phyloP scores from a whole-genome alignment of 768 basidiomycete species.

The Tubosaeta sp. region DNA sequence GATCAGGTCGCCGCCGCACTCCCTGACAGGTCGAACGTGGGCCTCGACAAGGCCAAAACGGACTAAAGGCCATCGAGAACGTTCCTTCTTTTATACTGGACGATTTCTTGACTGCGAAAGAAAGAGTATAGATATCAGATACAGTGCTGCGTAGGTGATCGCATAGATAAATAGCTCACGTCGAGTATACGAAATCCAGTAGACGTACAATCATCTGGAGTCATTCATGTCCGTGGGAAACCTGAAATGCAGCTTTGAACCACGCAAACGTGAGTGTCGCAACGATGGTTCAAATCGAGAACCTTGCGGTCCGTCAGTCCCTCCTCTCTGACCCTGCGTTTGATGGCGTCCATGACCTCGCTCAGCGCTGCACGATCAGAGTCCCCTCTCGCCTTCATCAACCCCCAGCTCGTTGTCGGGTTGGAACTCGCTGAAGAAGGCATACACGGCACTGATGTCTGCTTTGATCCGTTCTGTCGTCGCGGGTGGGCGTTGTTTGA shows the following conservation, averaged over 20 bases:
- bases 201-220: background rate
- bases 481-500: slow-evolving; percentile 82
- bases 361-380: slow-evolving; percentile 81
- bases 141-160: slow-evolving; percentile 4
- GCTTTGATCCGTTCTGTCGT: slow-evolving; percentile 80
- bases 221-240: slow-evolving; percentile 50
- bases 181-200: background rate
- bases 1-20: slow-evolving; percentile 76
- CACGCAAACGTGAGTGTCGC: slow-evolving; percentile 24
- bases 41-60: slow-evolving; percentile 43
- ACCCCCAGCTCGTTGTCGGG: slow-evolving; percentile 71
- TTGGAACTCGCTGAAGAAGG: slow-evolving; percentile 79
- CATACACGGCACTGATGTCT: slow-evolving; percentile 74
- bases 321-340: slow-evolving; percentile 90
- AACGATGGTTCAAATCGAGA: background rate
- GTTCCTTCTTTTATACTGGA: background rate
- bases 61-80: slow-evolving; percentile 31
- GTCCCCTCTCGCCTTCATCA: slow-evolving; percentile 88
- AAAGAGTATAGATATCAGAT: slow-evolving; percentile 2
- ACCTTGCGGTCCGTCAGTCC: slow-evolving; percentile 73
- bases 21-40: slow-evolving; percentile 59
- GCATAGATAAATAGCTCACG: background rate
- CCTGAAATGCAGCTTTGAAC: slow-evolving; percentile 73
- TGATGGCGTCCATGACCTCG: slow-evolving; percentile 92
- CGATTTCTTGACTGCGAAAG: background rate